These are phyloP conservation scores for Citrus trifoliata DNA, from an alignment of 345 rosid species.

Conservation along the genomic window DNA sequence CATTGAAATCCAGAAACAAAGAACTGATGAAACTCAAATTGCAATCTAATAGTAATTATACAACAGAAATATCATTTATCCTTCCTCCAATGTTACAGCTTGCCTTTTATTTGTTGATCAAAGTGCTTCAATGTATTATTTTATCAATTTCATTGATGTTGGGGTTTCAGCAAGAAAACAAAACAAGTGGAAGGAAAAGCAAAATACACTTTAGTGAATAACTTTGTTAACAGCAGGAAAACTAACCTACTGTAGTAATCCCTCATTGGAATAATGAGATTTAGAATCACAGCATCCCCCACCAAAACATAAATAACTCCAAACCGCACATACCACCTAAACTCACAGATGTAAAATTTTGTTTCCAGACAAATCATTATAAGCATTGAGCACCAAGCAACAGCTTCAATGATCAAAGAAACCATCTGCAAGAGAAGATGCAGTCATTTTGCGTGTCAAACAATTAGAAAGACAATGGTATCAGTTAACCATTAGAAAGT, in stretches of 20 bases:
- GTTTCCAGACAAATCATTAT: conserved; percentile 65
- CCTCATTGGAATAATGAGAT: conserved; percentile 54
- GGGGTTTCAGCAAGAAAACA: not conserved
- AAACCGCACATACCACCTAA: conserved; percentile 86
- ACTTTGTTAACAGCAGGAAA: conserved; percentile 2
- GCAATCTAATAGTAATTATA: not conserved
- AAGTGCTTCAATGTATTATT: not conserved
- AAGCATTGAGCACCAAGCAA: conserved; percentile 84
- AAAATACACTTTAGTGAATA: not conserved
- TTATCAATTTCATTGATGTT: not conserved
- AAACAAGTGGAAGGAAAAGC: not conserved
- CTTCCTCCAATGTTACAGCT: not conserved
- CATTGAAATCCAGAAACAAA: not conserved
- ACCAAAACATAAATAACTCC: conserved; percentile 80
- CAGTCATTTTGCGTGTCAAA: not conserved
- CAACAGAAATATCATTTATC: not conserved
- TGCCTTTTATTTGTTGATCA: not conserved
- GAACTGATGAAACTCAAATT: not conserved
- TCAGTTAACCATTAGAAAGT: not conserved
- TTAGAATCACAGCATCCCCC: conserved; percentile 81
- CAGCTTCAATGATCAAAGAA: conserved; percentile 61
- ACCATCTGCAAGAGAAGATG: conserved; percentile 43
- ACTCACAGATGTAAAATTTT: conserved; percentile 57
- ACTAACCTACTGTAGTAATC: conserved; percentile 51
- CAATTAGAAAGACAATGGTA: not conserved